Evolutionary conservation across 345 rosid genomes (phyloP).

Genomic region (Gossypium australe): DNA sequence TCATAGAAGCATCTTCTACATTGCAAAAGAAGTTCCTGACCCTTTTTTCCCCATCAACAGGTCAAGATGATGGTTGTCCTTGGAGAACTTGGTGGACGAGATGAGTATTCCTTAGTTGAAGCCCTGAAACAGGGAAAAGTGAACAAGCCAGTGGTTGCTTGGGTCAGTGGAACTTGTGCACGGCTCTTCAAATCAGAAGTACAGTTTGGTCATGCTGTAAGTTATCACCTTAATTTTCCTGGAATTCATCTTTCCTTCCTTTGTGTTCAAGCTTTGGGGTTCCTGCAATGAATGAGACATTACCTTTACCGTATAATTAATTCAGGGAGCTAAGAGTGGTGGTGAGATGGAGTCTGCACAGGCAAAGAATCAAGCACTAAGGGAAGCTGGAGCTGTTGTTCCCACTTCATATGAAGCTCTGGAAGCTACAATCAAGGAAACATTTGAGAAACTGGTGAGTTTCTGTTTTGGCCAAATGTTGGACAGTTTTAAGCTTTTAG

Average conservation of each 20-base stretch:
- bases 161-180: slow-evolving; percentile 99
- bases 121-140: slow-evolving; percentile 92
- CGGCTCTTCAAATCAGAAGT: slow-evolving; percentile 95
- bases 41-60: slow-evolving; percentile 29
- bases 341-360: slow-evolving; percentile 98
- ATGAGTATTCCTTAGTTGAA: slow-evolving; percentile 94
- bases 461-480: slow-evolving; percentile 1
- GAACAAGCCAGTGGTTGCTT: slow-evolving; percentile 91
- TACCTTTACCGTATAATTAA: slow-evolving; percentile 12
- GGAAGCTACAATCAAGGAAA: slow-evolving; percentile 69
- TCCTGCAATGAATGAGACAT: background rate
- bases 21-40: background rate
- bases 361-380: slow-evolving; percentile 92
- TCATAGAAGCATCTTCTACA: background rate
- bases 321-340: slow-evolving; percentile 97
- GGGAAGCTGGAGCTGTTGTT: slow-evolving; percentile 85
- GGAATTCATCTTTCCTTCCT: background rate
- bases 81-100: slow-evolving; percentile 96
- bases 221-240: slow-evolving; percentile 26
- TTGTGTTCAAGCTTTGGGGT: background rate
- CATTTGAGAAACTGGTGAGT: slow-evolving; percentile 85
- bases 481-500: background rate
- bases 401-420: slow-evolving; percentile 89
- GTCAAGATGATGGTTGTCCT: slow-evolving; percentile 92
- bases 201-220: slow-evolving; percentile 98